phyloP scores from a whole-genome alignment of 495 filamentous ascomycete genomes.

The Aspergillus olivimuriae region DNA sequence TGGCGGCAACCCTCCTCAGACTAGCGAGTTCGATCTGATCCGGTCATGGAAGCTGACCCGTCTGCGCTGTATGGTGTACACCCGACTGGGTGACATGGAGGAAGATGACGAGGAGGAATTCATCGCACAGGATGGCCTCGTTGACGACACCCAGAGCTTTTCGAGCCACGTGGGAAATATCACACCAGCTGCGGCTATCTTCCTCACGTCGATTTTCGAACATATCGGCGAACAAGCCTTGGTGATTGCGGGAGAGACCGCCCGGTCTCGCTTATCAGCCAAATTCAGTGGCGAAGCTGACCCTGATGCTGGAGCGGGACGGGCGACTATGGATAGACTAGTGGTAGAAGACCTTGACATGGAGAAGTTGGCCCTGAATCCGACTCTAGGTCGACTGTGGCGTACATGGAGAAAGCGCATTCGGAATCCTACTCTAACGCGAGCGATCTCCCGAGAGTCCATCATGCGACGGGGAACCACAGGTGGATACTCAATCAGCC shows the following conservation, averaged over 20 bases:
- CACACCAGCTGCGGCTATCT: slow-evolving; percentile 89
- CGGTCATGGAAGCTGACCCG: slow-evolving; percentile 86
- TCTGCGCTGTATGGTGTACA: slow-evolving; percentile 96
- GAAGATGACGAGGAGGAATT: slow-evolving; percentile 92
- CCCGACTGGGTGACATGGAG: slow-evolving; percentile 91
- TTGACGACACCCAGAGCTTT: slow-evolving; percentile 49
- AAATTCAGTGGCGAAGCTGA: slow-evolving; percentile 23
- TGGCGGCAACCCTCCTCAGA: slow-evolving; percentile 44
- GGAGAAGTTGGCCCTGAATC: slow-evolving; percentile 85
- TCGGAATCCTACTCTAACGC: slow-evolving; percentile 32
- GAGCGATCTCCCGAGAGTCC: slow-evolving; percentile 39
- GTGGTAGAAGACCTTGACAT: slow-evolving; percentile 87
- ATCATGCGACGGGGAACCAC: slow-evolving; percentile 30
- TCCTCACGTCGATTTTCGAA: slow-evolving; percentile 90
- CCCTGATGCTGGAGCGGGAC: slow-evolving; percentile 15
- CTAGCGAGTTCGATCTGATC: slow-evolving; percentile 73
- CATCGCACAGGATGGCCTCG: slow-evolving; percentile 64
- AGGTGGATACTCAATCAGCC: slow-evolving; percentile 14
- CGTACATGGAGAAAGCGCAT: slow-evolving; percentile 89
- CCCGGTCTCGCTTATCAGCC: slow-evolving; percentile 59
- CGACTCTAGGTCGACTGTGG: slow-evolving; percentile 85
- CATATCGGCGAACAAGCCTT: slow-evolving; percentile 89
- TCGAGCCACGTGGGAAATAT: slow-evolving; percentile 59
- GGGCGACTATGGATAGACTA: slow-evolving; percentile 50
- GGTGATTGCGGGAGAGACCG: slow-evolving; percentile 79